Conservation (phyloP, 805 yeast species). For the Maudiozyma bulderi region DNA sequence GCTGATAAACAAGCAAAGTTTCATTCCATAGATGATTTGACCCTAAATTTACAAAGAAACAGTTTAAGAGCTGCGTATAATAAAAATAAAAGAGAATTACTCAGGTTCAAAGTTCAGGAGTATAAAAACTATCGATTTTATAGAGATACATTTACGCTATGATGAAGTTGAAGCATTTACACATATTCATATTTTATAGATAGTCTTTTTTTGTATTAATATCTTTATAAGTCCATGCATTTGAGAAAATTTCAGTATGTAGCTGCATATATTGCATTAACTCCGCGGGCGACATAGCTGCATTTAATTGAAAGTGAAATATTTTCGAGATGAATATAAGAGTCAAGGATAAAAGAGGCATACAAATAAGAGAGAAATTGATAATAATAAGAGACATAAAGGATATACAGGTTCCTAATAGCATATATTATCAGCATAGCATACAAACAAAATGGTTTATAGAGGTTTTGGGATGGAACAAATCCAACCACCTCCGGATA, state of each 20-base stretch:
- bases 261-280: background rate
- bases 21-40: background rate
- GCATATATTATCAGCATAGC: background rate
- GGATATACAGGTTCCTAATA: background rate
- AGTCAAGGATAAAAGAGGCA: background rate
- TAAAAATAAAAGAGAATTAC: slow-evolving; percentile 11
- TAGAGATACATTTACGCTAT: slow-evolving; percentile 22
- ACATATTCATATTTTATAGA: background rate
- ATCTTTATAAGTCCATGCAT: background rate
- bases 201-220: background rate
- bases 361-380: background rate
- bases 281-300: background rate
- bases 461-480: slow-evolving; percentile 36
- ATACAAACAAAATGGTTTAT: slow-evolving; percentile 26
- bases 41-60: slow-evolving; percentile 8
- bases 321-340: background rate
- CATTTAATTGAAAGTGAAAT: too few species aligned
- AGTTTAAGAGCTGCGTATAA: slow-evolving; percentile 12
- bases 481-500: slow-evolving; percentile 30
- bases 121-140: slow-evolving; percentile 19
- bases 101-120: slow-evolving; percentile 15
- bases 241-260: background rate
- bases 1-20: background rate
- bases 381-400: background rate
- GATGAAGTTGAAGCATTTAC: background rate